phyloP scores from a whole-genome alignment of 495 filamentous ascomycete species.

The Cercophora newfieldiana region DNA sequence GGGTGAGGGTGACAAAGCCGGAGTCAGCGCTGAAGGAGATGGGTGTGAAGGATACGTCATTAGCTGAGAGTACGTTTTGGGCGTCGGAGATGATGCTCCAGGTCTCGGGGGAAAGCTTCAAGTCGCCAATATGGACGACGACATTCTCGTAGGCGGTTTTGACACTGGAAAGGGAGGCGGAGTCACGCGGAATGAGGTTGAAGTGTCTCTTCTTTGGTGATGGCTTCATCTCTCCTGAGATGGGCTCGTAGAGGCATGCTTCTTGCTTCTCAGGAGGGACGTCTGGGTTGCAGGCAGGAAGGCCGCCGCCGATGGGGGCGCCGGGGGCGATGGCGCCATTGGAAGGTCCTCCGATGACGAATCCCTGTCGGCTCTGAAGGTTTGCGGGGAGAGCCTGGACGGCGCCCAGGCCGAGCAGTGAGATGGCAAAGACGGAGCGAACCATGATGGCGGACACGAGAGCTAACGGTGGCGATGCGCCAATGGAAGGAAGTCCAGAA shows the following conservation, averaged over 20 bases:
- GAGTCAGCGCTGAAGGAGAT: conserved; percentile 23
- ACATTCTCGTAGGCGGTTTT: no score
- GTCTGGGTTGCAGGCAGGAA: conserved; percentile 27
- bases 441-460: conserved; percentile 31
- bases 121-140: conserved; percentile 28
- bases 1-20: conserved; percentile 3
- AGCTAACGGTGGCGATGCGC: no score
- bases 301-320: conserved; percentile 17
- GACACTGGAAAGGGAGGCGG: no score
- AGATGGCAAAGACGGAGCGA: conserved; percentile 28
- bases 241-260: conserved; percentile 23
- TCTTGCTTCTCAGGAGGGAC: conserved; percentile 12
- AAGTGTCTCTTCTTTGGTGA: conserved; percentile 29
- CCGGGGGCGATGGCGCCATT: conserved; percentile 13
- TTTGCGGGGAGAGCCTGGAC: conserved; percentile 31
- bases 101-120: conserved; percentile 32
- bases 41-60: conserved; percentile 16
- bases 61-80: no score
- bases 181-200: no score
- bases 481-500: no score
- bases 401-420: conserved; percentile 34
- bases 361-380: conserved; percentile 23
- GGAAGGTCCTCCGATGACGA: conserved; percentile 15
- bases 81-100: conserved; percentile 32
- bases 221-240: conserved; percentile 32